Evolutionary conservation across 306 rosid genomes (phyloP).

Genomic region (Rubus idaeus): DNA sequence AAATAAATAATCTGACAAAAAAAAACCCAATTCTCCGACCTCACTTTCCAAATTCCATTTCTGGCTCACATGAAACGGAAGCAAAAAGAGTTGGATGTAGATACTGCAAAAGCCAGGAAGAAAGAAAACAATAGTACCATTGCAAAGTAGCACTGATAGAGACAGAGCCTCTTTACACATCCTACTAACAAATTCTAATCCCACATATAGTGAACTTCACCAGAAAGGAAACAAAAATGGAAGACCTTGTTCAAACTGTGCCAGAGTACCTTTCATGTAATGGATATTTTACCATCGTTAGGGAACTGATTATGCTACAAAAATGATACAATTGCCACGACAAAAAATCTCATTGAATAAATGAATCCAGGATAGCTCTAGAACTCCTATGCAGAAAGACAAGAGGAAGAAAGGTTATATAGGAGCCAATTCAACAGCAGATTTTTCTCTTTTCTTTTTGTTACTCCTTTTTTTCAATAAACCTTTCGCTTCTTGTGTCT

Average conservation of each 20-base stretch:
- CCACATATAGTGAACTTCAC: background rate
- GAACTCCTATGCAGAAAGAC: background rate
- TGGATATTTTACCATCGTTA: background rate
- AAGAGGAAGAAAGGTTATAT: background rate
- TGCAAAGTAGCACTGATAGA: background rate
- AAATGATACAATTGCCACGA: background rate
- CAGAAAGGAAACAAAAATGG: background rate
- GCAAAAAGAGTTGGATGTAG: background rate
- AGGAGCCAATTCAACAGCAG: constrained; percentile 9
- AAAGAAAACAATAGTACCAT: no score
- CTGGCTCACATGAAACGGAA: background rate
- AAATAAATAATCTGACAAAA: no score
- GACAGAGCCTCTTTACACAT: background rate
- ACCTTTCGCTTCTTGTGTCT: constrained; percentile 67
- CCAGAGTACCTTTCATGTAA: background rate
- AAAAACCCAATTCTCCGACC: background rate
- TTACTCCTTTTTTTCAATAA: constrained; percentile 49
- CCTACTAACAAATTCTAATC: background rate
- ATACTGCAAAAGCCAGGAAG: background rate
- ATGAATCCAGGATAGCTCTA: background rate
- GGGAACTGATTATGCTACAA: background rate
- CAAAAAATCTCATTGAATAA: no score
- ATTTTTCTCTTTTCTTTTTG: constrained; percentile 47
- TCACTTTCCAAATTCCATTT: background rate
- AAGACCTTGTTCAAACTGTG: background rate